Percentiles rank a stretch among this genome's conserved stretches.
These are phyloP conservation scores for Aspergillus udagawae DNA, from an alignment of 2,329 filamentous ascomycete species.

Conservation along the genomic window DNA sequence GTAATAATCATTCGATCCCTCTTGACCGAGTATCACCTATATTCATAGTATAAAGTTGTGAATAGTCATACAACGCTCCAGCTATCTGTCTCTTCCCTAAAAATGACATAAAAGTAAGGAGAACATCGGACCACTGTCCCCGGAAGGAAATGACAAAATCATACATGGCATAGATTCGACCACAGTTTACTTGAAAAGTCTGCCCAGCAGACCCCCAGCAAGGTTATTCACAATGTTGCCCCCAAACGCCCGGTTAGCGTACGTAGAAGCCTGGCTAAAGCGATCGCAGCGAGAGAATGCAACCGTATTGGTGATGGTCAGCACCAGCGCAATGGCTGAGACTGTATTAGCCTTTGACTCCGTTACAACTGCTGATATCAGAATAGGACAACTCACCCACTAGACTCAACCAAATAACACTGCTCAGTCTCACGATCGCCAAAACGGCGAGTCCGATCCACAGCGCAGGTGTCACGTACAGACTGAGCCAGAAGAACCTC, in stretches of 20 bases:
- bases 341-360: slow-evolving; percentile 1
- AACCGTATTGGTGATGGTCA: slow-evolving; percentile 50
- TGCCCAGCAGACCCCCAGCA: slow-evolving; percentile 53
- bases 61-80: neutral
- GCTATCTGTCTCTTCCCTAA: neutral
- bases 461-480: slow-evolving; percentile 45
- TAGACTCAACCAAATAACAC: slow-evolving; percentile 49
- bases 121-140: slow-evolving; percentile 1
- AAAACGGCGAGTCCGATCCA: slow-evolving; percentile 48
- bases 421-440: slow-evolving; percentile 44
- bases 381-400: slow-evolving; percentile 39
- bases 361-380: neutral
- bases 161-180: neutral
- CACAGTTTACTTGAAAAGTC: slow-evolving; percentile 46
- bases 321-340: slow-evolving; percentile 45
- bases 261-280: slow-evolving; percentile 55
- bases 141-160: neutral
- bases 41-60: neutral
- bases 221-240: slow-evolving; percentile 53
- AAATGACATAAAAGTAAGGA: neutral
- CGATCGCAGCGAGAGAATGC: slow-evolving; percentile 51
- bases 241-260: slow-evolving; percentile 53
- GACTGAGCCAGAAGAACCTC: slow-evolving; percentile 50
- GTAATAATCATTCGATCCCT: neutral
- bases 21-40: neutral